Evolutionary conservation across 305 asterid species (phyloP), one percentile per base, ranked within the genome.

Genomic region (Galium porrigens): DNA sequence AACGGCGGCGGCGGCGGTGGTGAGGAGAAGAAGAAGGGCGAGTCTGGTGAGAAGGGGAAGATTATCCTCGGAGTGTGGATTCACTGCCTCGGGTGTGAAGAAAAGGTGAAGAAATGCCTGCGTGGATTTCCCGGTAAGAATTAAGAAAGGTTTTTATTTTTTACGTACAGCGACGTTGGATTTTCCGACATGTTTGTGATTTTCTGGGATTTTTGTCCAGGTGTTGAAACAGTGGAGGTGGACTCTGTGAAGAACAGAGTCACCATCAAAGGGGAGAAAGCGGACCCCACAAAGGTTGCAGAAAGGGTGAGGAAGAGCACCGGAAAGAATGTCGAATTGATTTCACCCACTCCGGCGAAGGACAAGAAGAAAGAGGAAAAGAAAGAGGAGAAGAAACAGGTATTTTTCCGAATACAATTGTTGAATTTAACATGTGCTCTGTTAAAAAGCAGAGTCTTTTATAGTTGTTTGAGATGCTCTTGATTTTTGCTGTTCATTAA

Each of bases 281-380:
- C 83, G 1, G 90, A 89, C 68, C 94, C 95, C 20, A 48, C 51
- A 0, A 81, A 80, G 74, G 82, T 87, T 33, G 78, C 72, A 10
- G 78, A 83, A 58, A 78, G 87, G 68, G 37, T 87, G 14, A 79
- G 82, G 77, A 81, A 76, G 67, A 90, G 75, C 64, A 85, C 71
- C 55, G 88, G 90, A 48, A 90, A 85, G 65, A 74, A 75, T 49
- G 94, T 90, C n/a, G 78, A 84, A 14, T 71, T 87, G 68, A 85
- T 89, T 6, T 84, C 80, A 32, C 94, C 91, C 0, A 70, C 64
- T 46, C 73, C 67, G 7, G 78, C 85, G 27, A 67, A 61, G 17
- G 77, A 78, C 42, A 73, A 74, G 49, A 74, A 76, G 6, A 74
- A 77, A 41, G 79, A 68, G 57, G 78, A 78, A 32, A 77, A 74